These are phyloP conservation scores for Talaromyces funiculosus DNA, from an alignment of 2,329 filamentous ascomycete genomes.

Conservation along the genomic window DNA sequence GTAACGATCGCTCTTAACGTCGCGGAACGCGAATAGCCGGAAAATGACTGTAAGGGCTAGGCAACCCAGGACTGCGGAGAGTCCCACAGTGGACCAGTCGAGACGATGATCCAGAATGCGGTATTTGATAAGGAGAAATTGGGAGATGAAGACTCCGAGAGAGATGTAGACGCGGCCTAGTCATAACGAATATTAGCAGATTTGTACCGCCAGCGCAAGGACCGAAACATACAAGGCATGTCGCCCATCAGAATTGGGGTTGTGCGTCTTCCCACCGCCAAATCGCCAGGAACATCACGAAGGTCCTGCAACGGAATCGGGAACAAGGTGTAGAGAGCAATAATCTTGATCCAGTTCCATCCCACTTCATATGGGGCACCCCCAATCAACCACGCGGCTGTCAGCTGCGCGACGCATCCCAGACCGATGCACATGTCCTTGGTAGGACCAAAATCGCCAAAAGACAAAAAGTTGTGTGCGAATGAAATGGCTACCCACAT, in stretches of 20 bases:
- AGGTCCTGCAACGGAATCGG: constrained; percentile 12
- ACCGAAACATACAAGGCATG: constrained; percentile 8
- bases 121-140: constrained; percentile 10
- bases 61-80: background rate
- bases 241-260: constrained; percentile 13
- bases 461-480: constrained; percentile 10
- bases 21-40: constrained; percentile 13
- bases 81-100: constrained; percentile 8
- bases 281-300: constrained; percentile 12
- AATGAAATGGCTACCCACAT: constrained; percentile 12
- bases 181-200: background rate
- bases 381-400: constrained; percentile 11
- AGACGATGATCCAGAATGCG: constrained; percentile 11
- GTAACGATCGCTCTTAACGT: constrained; percentile 11
- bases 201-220: background rate
- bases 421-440: constrained; percentile 13
- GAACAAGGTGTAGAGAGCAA: constrained; percentile 9
- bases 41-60: constrained; percentile 10
- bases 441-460: constrained; percentile 14
- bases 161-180: constrained; percentile 14
- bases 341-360: constrained; percentile 14
- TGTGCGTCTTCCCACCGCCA: constrained; percentile 8
- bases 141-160: constrained; percentile 10
- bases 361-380: constrained; percentile 11
- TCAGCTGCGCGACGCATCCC: constrained; percentile 11